Base-by-base conservation (phyloP, 768 basidiomycete genomes). In the Tricholoma hemisulphureum region DNA sequence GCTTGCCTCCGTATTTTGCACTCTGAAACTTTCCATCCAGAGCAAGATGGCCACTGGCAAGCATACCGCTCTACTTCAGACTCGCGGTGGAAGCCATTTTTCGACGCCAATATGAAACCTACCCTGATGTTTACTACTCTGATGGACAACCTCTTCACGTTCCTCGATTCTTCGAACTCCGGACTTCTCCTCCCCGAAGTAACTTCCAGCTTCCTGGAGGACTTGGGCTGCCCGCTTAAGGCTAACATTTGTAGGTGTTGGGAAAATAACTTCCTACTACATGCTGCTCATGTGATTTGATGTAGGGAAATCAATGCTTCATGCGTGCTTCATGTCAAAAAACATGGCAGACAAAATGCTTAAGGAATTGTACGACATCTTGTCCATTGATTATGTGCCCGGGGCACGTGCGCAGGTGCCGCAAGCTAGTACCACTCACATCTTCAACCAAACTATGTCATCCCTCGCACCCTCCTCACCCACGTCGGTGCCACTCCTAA, bases 141-240 rank as follows among this genome's bases (percentile, higher is more conserved):
- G 21, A 51, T 58, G 28, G 61, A 58, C 37, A 58, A 63, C 23
- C 56, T 63, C 20, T 63, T 63, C 35, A 43, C 59, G 3, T 54
- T 58, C 24, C 62, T 61, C 6, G 62, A 63, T 43, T 52, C 57
- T 9, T 21, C 23, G 21, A 61, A 61, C 32, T 43, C 37, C 7
- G 62, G 57, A 28, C 35, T 13, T 16, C 60, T 63, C 11, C 4
- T 58, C 26, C 62, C 62, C 3, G 62, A 63, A 41, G 53, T 45
- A 4, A 49, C 39, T 11, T 61, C 62, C 29, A 59, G 39, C 9
- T 61, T 63, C 48, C 62, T 63, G 1, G 62, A 63, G 34, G 62
- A 63, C 32, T 58, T 58, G 54, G 57, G 55, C 16, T 61, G 58
- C 37, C 53, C 46, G 21, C 45, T 52, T 6, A 24, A 58, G 4